Conservation (phyloP, 805 yeast species). For the Hyphopichia homilentoma region DNA sequence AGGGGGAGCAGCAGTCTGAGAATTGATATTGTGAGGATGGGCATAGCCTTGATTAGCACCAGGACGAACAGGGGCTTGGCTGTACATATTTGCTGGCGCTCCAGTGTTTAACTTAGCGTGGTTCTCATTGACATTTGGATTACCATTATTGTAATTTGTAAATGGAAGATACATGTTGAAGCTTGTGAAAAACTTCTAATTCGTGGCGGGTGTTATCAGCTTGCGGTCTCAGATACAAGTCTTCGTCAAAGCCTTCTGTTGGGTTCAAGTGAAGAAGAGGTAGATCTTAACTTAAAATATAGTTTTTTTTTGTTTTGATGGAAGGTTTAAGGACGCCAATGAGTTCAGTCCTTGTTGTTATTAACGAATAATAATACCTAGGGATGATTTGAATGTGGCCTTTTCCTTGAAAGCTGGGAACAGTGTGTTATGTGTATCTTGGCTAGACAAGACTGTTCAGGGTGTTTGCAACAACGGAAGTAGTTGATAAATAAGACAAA, state of each 20-base stretch:
- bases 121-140: constrained; percentile 1
- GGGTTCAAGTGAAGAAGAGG: too few relatives aligned
- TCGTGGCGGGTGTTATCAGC: too few relatives aligned
- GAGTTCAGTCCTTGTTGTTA: too few relatives aligned
- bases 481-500: constrained; percentile 2
- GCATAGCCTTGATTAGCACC: neutral
- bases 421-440: too few relatives aligned
- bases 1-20: constrained; percentile 5
- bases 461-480: neutral
- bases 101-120: constrained; percentile 1
- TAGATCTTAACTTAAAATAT: neutral
- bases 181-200: too few relatives aligned
- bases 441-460: too few relatives aligned
- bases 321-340: too few relatives aligned
- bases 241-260: too few relatives aligned
- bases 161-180: constrained; percentile 11
- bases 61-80: constrained; percentile 4
- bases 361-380: too few relatives aligned
- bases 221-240: too few relatives aligned
- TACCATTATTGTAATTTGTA: constrained; percentile 5
- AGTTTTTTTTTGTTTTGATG: neutral
- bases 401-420: too few relatives aligned
- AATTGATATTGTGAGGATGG: constrained; percentile 5
- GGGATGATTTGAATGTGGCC: too few relatives aligned
- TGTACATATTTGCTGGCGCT: constrained; percentile 2